A percentile compares a stretch with the other conserved stretches of the same genome.
phyloP scores from a whole-genome alignment of 2,329 filamentous ascomycete genomes.

The Didymella exigua region DNA sequence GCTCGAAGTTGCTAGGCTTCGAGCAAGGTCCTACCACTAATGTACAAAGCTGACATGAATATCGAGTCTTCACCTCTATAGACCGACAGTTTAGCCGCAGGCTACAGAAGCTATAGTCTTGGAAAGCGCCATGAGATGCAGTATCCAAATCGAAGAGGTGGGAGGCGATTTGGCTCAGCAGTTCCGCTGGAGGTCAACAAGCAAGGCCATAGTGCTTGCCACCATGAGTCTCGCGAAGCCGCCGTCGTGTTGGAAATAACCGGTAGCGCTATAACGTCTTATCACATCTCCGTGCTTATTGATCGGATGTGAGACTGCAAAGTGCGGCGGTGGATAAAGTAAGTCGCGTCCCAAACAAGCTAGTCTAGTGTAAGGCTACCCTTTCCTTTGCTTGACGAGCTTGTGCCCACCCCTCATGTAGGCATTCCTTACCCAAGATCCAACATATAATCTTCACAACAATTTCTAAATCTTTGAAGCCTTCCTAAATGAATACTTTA shows the following conservation, averaged over 20 bases:
- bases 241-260: not conserved
- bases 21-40: not conserved
- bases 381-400: constrained; percentile 8
- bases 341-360: not conserved
- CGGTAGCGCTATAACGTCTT: not conserved
- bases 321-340: not conserved
- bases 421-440: not conserved
- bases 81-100: not conserved
- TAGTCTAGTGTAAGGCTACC: not conserved
- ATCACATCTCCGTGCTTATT: not conserved
- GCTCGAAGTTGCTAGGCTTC: too few species aligned
- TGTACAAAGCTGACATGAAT: not conserved
- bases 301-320: not conserved
- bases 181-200: not conserved
- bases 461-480: too few species aligned
- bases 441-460: too few species aligned
- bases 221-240: too few species aligned
- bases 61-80: not conserved
- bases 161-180: not conserved
- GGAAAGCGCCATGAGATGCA: not conserved
- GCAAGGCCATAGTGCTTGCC: not conserved
- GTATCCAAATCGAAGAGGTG: not conserved
- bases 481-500: too few species aligned
- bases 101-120: not conserved
- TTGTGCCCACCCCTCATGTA: constrained; percentile 2